These are phyloP conservation scores for Solioccasus polychromus DNA, from an alignment of 768 basidiomycete species.

Conservation along the genomic window DNA sequence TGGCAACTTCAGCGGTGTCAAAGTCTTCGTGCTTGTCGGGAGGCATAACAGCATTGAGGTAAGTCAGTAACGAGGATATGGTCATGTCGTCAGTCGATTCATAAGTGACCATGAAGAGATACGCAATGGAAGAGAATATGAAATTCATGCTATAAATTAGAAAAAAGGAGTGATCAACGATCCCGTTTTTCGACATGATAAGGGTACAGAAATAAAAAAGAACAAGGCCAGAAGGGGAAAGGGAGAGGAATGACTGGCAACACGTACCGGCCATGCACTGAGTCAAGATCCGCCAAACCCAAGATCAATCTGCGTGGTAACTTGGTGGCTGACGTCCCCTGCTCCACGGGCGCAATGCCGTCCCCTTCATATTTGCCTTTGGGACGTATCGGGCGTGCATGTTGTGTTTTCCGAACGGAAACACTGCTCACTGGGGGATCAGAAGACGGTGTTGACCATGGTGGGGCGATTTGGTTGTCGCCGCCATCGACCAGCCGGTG, in stretches of 20 bases:
- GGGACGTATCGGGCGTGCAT: slow-evolving; percentile 26
- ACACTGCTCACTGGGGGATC: slow-evolving; percentile 10
- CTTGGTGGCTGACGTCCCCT: slow-evolving; percentile 14
- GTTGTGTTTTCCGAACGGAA: slow-evolving; percentile 21
- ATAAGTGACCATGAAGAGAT: slow-evolving; percentile 70
- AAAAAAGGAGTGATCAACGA: slow-evolving; percentile 9
- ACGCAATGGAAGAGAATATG: slow-evolving; percentile 55
- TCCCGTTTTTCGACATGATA: slow-evolving; percentile 1
- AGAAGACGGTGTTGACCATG: slow-evolving; percentile 20
- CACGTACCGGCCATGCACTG: slow-evolving; percentile 58
- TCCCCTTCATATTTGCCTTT: slow-evolving; percentile 27
- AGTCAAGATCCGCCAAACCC: slow-evolving; percentile 57
- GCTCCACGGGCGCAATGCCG: slow-evolving; percentile 13
- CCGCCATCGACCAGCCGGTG: slow-evolving; percentile 13
- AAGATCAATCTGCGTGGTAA: slow-evolving; percentile 27
- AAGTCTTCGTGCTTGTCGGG: slow-evolving; percentile 80
- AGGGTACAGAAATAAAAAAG: slow-evolving; percentile 2
- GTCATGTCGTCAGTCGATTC: slow-evolving; percentile 64
- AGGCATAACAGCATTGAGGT: slow-evolving; percentile 75
- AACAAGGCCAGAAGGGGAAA: neutral
- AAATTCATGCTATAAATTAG: slow-evolving; percentile 50
- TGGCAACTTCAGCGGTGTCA: slow-evolving; percentile 68
- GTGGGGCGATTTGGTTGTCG: slow-evolving; percentile 19
- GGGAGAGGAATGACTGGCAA: neutral
- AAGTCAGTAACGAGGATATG: slow-evolving; percentile 64